A percentile compares a stretch with the other conserved stretches of the same genome.
These are phyloP conservation scores for Kodamaea sp. DNA, from an alignment of 1,139 yeast genomes.

Conservation along the genomic window DNA sequence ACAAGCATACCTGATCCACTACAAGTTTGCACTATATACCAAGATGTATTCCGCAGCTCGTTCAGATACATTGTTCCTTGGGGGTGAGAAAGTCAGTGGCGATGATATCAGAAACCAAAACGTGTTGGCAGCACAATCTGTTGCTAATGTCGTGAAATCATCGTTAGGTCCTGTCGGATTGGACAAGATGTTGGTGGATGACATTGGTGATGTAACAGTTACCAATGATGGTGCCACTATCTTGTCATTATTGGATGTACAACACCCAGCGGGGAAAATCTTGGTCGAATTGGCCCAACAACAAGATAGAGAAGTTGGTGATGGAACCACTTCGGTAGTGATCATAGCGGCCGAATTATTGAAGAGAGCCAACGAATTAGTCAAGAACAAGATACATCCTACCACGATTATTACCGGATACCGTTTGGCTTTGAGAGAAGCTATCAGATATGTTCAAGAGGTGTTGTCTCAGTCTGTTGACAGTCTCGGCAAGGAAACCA, in stretches of 20 bases:
- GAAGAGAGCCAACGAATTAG: conserved; percentile 92
- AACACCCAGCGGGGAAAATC: conserved; percentile 98
- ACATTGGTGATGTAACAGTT: conserved; percentile 97
- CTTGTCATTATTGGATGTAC: conserved; percentile 85
- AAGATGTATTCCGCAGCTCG: conserved; percentile 62
- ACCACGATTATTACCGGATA: conserved; percentile 97
- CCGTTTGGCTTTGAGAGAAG: conserved; percentile 90
- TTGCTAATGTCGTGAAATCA: conserved; percentile 95
- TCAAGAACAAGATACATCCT: conserved; percentile 92
- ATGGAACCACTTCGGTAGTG: conserved; percentile 96
- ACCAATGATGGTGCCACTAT: conserved; percentile 99
- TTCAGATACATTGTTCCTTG: conserved; percentile 88
- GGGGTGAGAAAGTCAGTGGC: conserved; percentile 95
- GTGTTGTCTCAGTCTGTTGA: conserved; percentile 83
- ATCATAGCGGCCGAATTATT: conserved; percentile 91
- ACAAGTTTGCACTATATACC: neutral
- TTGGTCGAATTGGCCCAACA: conserved; percentile 97
- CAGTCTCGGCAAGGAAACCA: conserved; percentile 77
- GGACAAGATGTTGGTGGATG: conserved; percentile 98
- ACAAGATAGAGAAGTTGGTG: conserved; percentile 98
- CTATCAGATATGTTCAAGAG: conserved; percentile 83
- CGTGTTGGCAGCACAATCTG: conserved; percentile 93
- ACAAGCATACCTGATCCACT: neutral
- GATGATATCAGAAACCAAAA: conserved; percentile 96
- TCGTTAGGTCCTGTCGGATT: conserved; percentile 98